Base-by-base conservation (phyloP, 768 basidiomycete genomes). In the Cubamyces lactineus region DNA sequence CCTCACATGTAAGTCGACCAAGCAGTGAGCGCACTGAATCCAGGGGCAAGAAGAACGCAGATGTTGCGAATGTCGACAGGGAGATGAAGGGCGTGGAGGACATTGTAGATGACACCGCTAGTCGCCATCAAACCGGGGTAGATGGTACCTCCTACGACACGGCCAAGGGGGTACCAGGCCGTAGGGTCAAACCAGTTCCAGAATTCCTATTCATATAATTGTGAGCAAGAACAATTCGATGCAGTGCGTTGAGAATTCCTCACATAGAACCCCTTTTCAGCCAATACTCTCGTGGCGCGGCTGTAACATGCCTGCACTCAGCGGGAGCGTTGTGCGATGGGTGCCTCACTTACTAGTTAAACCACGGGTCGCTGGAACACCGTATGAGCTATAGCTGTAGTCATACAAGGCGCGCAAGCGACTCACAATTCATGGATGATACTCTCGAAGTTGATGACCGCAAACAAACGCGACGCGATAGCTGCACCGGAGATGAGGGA, bases 161-260 rank as follows among this genome's bases (percentile, higher is more conserved):
- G 94, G 47, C 97, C 97, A 0, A 99, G 86, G 12, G 97, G 97
- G 70, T 99, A 98, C 97, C 97, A 99, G 67, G 96, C 96, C 3
- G 96, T 97, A 21, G 96, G 96, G 76, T 99, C 97, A 73, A 99
- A 99, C 97, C 97, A 99, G 72, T 99, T 99, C 97, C 97, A 99
- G 78, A 99, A 98, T 87, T 92, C 96, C 94, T 97, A 64, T 16
- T 57, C 15, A 39, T 54, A 5, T 38, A n/a, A 46, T 62, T n/a
- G 41, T 38, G 55, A 46, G 67, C 45, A 68, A 56, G 26, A 49
- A 63, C 56, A 48, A 53, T 28, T 6, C 34, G 9, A 38, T 21
- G 56, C 5, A 17, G n/a, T 3, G n/a, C 5, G 19, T 9, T 21
- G 34, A 17, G 1, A 78, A n/a, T n/a, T n/a, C n/a, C 92, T 59